Conservation (phyloP, 1,284 basidiomycete species). For the Puccinia coronata region DNA sequence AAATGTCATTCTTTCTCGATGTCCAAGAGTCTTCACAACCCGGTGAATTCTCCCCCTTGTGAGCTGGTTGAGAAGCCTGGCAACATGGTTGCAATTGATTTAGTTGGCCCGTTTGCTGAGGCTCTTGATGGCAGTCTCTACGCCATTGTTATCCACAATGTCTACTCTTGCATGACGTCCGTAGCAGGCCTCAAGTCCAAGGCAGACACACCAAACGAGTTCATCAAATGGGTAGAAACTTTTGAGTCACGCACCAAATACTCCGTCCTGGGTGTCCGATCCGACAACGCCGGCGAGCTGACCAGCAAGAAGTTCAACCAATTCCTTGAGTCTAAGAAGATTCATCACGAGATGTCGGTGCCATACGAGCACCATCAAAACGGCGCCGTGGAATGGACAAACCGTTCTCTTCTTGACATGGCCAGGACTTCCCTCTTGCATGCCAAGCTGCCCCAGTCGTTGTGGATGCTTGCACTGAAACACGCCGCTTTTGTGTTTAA, state of each 20-base stretch:
- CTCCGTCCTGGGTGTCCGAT: background rate
- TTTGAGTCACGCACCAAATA: background rate
- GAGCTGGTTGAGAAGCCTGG: background rate
- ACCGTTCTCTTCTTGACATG: conserved; percentile 1
- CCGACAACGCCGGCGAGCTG: background rate
- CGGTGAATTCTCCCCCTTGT: background rate
- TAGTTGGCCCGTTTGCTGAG: background rate
- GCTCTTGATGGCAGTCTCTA: background rate
- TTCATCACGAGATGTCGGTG: background rate
- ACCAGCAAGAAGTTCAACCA: background rate
- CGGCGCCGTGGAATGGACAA: background rate
- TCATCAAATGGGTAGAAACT: background rate
- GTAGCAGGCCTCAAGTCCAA: background rate
- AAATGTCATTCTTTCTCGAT: background rate
- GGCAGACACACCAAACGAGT: background rate
- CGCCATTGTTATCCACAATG: background rate
- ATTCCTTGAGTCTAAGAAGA: background rate
- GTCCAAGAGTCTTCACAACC: background rate
- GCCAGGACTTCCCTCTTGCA: background rate
- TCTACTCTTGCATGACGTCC: background rate
- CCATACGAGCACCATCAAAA: conserved; percentile 37
- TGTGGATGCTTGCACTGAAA: background rate
- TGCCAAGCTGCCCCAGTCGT: background rate
- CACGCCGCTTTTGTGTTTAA: conserved; percentile 2
- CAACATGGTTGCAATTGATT: background rate